phyloP scores from a whole-genome alignment of 129 eudicot species.

The Lonicera japonica region DNA sequence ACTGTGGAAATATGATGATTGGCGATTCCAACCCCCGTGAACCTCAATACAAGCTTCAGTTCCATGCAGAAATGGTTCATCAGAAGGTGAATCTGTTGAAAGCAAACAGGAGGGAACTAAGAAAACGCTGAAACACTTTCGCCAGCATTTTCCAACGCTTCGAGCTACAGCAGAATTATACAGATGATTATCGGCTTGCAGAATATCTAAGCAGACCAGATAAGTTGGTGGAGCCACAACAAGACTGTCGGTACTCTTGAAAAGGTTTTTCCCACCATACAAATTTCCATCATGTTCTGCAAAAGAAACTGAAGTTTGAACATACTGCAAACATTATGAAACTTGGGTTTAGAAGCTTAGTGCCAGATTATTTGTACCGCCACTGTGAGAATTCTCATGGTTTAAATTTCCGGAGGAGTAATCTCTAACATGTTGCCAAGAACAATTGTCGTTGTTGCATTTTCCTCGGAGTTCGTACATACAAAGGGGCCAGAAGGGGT shows the following conservation, averaged over 20 bases:
- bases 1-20: slow-evolving; percentile 42
- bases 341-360: not conserved
- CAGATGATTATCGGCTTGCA: slow-evolving; percentile 36
- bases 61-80: slow-evolving; percentile 56
- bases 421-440: slow-evolving; percentile 67
- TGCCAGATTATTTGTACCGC: slow-evolving; percentile 16
- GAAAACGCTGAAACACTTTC: slow-evolving; percentile 46
- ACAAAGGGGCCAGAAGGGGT: slow-evolving; percentile 78
- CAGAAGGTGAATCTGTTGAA: slow-evolving; percentile 28
- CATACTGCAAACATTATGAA: not conserved
- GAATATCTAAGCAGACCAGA: slow-evolving; percentile 44
- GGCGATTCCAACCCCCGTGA: slow-evolving; percentile 45
- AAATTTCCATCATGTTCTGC: slow-evolving; percentile 26
- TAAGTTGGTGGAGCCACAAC: slow-evolving; percentile 55
- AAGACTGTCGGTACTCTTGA: slow-evolving; percentile 26
- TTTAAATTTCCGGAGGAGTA: slow-evolving; percentile 28
- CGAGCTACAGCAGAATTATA: slow-evolving; percentile 30
- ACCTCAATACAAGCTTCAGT: slow-evolving; percentile 57
- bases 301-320: slow-evolving; percentile 9
- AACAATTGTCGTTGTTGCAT: slow-evolving; percentile 76
- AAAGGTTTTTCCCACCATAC: slow-evolving; percentile 5
- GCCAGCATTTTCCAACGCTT: slow-evolving; percentile 42
- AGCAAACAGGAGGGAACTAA: slow-evolving; percentile 58
- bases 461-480: slow-evolving; percentile 76
- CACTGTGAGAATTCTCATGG: not conserved